These are phyloP conservation scores for Adansonia gregorii DNA, from an alignment of 441 rosid species.

Conservation along the genomic window DNA sequence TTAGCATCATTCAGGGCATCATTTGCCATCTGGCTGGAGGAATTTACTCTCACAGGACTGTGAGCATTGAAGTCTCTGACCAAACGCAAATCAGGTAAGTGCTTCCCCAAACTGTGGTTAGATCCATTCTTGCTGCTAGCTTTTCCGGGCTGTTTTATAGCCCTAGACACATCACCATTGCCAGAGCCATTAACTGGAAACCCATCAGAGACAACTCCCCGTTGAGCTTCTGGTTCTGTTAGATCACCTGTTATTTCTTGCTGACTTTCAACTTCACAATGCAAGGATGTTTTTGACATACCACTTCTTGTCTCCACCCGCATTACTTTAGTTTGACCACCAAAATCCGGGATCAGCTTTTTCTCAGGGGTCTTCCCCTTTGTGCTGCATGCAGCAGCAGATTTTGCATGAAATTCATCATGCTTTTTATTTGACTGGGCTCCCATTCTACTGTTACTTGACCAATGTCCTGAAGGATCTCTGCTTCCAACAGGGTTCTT, in stretches of 20 bases:
- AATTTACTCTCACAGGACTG: conserved; percentile 41
- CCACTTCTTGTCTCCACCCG: conserved; percentile 32
- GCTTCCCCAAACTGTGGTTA: conserved; percentile 30
- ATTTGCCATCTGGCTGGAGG: conserved; percentile 41
- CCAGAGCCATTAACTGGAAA: conserved; percentile 34
- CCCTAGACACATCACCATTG: conserved; percentile 33
- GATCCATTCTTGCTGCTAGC: conserved; percentile 37
- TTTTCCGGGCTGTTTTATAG: conserved; percentile 32
- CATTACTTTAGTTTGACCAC: conserved; percentile 30
- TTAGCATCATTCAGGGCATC: conserved; percentile 62
- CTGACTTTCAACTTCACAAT: conserved; percentile 29
- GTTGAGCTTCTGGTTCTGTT: conserved; percentile 28
- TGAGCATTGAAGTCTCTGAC: conserved; percentile 37
- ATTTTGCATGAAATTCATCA: conserved; percentile 30
- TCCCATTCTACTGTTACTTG: conserved; percentile 30
- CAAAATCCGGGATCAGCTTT: conserved; percentile 34
- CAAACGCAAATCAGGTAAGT: conserved; percentile 28
- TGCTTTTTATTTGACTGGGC: conserved; percentile 24
- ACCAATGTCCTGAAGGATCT: conserved; percentile 26
- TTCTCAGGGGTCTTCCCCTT: conserved; percentile 24
- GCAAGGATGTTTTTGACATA: conserved; percentile 23
- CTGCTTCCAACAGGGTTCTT: conserved; percentile 32
- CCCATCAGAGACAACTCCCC: conserved; percentile 29
- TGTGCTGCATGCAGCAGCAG: conserved; percentile 22
- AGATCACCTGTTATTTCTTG: conserved; percentile 23